These are phyloP conservation scores for Melastoma candidum DNA, from an alignment of 441 rosid species.

Conservation along the genomic window DNA sequence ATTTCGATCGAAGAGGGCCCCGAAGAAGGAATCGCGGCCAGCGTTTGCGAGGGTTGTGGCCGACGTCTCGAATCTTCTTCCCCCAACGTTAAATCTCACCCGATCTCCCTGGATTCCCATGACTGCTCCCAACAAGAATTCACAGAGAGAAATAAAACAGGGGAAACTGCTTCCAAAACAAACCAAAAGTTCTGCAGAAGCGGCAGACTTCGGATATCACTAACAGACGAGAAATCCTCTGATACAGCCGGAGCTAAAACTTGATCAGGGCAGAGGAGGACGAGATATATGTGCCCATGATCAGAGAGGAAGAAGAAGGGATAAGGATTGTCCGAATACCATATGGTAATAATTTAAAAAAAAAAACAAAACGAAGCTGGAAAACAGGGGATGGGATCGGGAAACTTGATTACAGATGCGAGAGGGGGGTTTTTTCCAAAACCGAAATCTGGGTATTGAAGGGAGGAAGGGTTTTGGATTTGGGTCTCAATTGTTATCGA, in stretches of 20 bases:
- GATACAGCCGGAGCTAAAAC: too few relatives aligned
- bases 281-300: too few relatives aligned
- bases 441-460: conserved; percentile 35
- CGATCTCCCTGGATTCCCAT: conserved; percentile 70
- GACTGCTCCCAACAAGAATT: conserved; percentile 1
- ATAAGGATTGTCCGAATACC: too few relatives aligned
- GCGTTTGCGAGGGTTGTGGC: conserved; percentile 29
- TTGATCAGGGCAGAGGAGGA: too few relatives aligned
- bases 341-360: neutral
- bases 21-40: too few relatives aligned
- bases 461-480: conserved; percentile 21
- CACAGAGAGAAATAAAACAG: neutral
- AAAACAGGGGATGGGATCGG: conserved; percentile 7
- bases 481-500: conserved; percentile 24
- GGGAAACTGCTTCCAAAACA: too few relatives aligned
- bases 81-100: conserved; percentile 81
- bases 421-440: conserved; percentile 11
- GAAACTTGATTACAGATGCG: conserved; percentile 4
- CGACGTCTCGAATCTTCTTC: conserved; percentile 80
- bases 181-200: too few relatives aligned
- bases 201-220: too few relatives aligned
- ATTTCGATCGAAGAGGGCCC: too few relatives aligned
- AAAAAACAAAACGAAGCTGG: conserved; percentile 12
- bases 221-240: too few relatives aligned
- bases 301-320: too few relatives aligned